Conservation (phyloP, 345 rosid genomes). For the Eucalyptus viminalis region DNA sequence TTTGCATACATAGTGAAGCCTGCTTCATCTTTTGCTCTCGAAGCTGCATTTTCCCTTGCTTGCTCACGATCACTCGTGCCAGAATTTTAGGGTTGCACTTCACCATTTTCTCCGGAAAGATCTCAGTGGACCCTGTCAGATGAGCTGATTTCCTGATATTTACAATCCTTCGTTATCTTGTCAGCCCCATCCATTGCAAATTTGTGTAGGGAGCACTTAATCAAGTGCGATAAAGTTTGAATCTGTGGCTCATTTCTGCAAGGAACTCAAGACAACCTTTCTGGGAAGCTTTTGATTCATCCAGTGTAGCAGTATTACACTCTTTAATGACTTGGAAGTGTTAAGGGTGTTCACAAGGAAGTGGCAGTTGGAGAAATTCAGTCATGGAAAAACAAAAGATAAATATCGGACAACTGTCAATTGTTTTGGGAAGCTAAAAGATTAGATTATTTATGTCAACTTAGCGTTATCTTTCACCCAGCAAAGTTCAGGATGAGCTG, state of each 20-base stretch:
- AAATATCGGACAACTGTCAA: too few species aligned
- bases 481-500: not conserved
- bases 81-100: not conserved
- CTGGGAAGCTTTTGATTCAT: not conserved
- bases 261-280: not conserved
- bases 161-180: not conserved
- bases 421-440: constrained; percentile 46
- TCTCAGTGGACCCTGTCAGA: not conserved
- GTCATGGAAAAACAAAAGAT: too few species aligned
- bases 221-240: not conserved
- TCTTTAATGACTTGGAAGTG: not conserved
- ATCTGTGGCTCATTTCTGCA: not conserved
- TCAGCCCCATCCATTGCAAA: not conserved
- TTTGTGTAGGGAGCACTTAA: not conserved
- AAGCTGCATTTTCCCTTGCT: not conserved
- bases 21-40: not conserved
- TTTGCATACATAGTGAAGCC: not conserved
- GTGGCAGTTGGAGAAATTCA: not conserved
- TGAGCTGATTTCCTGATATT: not conserved
- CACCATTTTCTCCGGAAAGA: not conserved
- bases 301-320: not conserved
- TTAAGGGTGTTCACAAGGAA: not conserved
- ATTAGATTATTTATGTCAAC: too few species aligned
- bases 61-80: not conserved
- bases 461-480: too few species aligned